phyloP scores from a whole-genome alignment of 257 asterid species.

The Solanum sejunctum region DNA sequence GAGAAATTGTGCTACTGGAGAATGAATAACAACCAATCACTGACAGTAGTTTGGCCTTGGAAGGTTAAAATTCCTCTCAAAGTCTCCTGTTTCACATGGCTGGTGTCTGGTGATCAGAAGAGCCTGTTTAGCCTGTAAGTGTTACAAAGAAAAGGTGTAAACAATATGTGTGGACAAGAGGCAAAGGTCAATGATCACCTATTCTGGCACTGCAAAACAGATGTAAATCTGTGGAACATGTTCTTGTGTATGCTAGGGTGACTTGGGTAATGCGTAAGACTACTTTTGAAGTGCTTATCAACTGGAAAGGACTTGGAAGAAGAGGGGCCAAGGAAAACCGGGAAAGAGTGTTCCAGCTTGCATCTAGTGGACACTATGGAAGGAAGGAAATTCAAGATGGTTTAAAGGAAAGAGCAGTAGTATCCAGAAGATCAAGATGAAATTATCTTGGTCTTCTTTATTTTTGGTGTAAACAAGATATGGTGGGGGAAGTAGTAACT shows the following conservation, averaged over 20 bases:
- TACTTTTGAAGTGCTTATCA: not conserved
- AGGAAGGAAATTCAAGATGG: not conserved
- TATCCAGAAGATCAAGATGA: not conserved
- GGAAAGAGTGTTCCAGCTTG: not conserved
- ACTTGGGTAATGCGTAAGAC: not conserved
- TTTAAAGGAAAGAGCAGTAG: not conserved
- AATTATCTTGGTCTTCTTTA: not conserved
- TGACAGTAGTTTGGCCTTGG: not conserved
- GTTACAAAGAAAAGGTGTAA: not conserved
- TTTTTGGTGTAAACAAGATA: not conserved
- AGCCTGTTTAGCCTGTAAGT: not conserved
- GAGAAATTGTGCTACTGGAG: not conserved
- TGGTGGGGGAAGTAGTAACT: not conserved
- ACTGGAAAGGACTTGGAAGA: not conserved
- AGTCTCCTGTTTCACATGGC: not conserved
- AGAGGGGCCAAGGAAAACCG: not conserved
- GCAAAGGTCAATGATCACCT: not conserved
- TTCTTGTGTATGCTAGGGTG: not conserved
- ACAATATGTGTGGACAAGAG: not conserved
- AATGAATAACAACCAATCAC: not conserved
- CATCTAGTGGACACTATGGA: not conserved
- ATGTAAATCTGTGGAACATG: not conserved
- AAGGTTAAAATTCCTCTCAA: not conserved
- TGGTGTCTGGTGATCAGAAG: not conserved
- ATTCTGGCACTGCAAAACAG: not conserved